Base-by-base conservation (phyloP, 257 asterid species). In the Solanum microdontum region DNA sequence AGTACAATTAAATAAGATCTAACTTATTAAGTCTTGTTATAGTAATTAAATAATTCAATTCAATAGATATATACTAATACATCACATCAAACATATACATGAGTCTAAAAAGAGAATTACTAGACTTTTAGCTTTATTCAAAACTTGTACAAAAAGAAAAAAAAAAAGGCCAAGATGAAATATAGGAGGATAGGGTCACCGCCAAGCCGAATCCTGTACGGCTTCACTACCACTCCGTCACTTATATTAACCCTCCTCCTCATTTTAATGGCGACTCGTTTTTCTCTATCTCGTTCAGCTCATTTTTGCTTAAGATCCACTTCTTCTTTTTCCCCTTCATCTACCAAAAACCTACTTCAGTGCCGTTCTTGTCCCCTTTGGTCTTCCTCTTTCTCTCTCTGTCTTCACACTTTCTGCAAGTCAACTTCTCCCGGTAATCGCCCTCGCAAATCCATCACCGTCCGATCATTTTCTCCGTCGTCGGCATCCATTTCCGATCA, bases 341-440 rank as follows among this genome's bases (percentile, higher is more conserved):
- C 33, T 91, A 92, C 94, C 84, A 60, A 64, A 45, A 83, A 9
- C 55, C 51, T 88, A 75, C 92, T 32, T 32, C 92, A 94, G 92
- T 95, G 95, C 89, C 95, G 76, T 45, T 85, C 91, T 51, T 96
- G 98, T 82, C 98, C 97, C 82, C 94, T 91, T 92, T 92, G 96
- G 95, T 94, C 95, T 13, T 87, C 98, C 17, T 91, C 95, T 69
- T 93, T 92, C 93, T 92, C 96, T 33, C 82, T 89, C 93, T 94
- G 98, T 93, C 92, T 92, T 85, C 84, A 62, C 91, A 45, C 87
- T 87, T 84, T 55, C 64, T 90, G 83, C 88, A 79, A 76, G 64
- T 84, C 94, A 28, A 23, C 17, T 72, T 8, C 62, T 68, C 66
- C 80, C 33, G 76, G 77, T 82, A 24, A 30, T 72, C 10, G 58